Base-by-base conservation (phyloP, 805 yeast genomes). In the Ascoidea asiatica region DNA sequence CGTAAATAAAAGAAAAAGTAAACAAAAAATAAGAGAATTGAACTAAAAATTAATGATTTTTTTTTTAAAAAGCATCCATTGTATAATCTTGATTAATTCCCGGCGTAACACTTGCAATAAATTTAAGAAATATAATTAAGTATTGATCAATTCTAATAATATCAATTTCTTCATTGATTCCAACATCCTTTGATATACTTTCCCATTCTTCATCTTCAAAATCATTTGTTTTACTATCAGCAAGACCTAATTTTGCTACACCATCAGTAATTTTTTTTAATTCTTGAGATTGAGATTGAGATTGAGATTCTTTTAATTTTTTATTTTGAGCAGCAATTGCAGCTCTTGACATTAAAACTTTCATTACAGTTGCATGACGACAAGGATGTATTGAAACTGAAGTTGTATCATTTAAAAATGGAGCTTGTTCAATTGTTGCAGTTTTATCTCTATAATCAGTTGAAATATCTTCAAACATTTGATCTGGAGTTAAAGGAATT, bases 31-130 rank as follows among this genome's bases (percentile, higher is more conserved):
- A 29, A 11, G 8, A n/a, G n/a, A n/a, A n/a, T n/a, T n/a, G n/a
- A n/a, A n/a, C n/a, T n/a, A n/a, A n/a, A 29, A 29, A 29, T 15
- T 29, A 8, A 29, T 29, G 8, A 29, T 11, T 11, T 29, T 11
- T 11, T 11, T 29, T 36, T 56, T 56, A 81, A 56, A 83, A 75
- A 1, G 95, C 97, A 60, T 88, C 89, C 97, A 90, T 92, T n/a
- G 98, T 92, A 59, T 88, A 88, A 56, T 92, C 98, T 61, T 90
- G 94, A 64, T 90, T 95, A 46, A 92, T 89, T 17, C 97, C 95
- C 0, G 98, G 98, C 1, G 95, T 89, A 6, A 92, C 97, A 65
- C 97, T 86, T 6, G 97, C 84, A 41, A 92, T 90, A 57, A 92
- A 92, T 63, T 92, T 92, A 56, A 92, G 70, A 60, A 92, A 92